Evolutionary conservation across 257 asterid species (phyloP), one percentile per base, ranked within the genome.

Genomic region (Solanum chiquidenum): DNA sequence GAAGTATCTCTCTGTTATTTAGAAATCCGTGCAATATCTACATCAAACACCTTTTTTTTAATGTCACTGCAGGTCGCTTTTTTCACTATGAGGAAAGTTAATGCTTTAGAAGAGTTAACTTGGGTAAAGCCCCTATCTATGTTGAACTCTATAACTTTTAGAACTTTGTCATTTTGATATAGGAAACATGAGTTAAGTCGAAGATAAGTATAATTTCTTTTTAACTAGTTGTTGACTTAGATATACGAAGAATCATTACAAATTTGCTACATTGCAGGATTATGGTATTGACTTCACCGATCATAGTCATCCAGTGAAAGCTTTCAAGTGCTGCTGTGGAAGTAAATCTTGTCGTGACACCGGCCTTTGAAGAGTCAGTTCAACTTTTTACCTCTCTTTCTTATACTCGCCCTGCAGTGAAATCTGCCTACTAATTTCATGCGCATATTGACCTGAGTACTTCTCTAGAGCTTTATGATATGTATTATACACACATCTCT

Each of bases 41-140:
- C 21, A 38, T 40, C 71, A 23, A 44, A 34, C 35, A 35, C 82
- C 34, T n/a, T 4, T 88, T 33, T 33, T 80, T 87, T 68, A 31
- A 72, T 31, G 62, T 33, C 76, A 52, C 85, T 82, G 86, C 93
- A 96, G 98, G 85, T 96, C 64, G 98, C 99, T 9, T 95, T 96
- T 89, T 95, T 95, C 93, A 95, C 99, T 27, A 92, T 74, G 62
- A 91, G 94, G 87, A 91, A 95, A 87, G 94, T 96, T 77, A 84
- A 92, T 1, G 96, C 97, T 16, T 87, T 92, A 4, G 98, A 96
- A 92, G 98, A 95, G 92, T 93, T 96, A 58, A 92, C 94, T 66
- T 94, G 98, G 97, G 99, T 95, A 85, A 92, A 60, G 21, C 76
- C 71, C 42, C 71, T 38, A 18, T 29, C 86, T 31, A 82, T 20